phyloP scores from a whole-genome alignment of 169 alveolate species.

The Perkinsus chesapeaki region DNA sequence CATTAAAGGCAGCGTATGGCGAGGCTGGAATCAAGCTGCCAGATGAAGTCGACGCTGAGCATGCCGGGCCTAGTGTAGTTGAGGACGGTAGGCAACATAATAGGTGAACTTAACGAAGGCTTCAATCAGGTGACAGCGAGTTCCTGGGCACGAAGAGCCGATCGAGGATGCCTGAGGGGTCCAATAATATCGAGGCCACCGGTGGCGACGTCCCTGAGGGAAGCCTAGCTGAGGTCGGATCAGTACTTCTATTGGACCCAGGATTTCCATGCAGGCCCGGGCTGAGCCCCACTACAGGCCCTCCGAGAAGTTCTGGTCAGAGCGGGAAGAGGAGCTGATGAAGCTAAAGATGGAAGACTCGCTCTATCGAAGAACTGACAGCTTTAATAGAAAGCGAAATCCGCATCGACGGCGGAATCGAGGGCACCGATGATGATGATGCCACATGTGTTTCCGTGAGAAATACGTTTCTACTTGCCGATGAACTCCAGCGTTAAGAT shows the following conservation, averaged over 20 bases:
- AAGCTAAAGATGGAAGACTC: neutral
- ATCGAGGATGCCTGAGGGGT: neutral
- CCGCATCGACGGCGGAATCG: neutral
- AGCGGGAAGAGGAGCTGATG: neutral
- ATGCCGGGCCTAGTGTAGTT: neutral
- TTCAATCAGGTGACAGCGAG: neutral
- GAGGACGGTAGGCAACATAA: neutral
- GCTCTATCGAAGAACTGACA: neutral
- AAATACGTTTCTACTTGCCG: neutral
- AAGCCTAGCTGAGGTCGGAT: neutral
- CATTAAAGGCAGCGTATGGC: neutral
- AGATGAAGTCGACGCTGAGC: neutral
- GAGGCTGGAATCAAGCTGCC: neutral
- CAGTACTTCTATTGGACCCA: neutral
- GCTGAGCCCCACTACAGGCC: neutral
- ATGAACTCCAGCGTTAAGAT: too few species aligned
- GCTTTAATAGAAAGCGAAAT: neutral
- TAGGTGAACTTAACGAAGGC: neutral
- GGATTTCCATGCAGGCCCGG: neutral
- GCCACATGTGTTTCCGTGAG: neutral
- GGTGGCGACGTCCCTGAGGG: neutral
- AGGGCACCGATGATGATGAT: neutral
- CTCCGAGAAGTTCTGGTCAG: neutral
- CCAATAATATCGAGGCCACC: neutral
- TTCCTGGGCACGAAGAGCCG: neutral